Evolutionary conservation across 2,329 filamentous ascomycete species (phyloP), one percentile per base, ranked within the genome.

Genomic region (Monosporascus sp.): DNA sequence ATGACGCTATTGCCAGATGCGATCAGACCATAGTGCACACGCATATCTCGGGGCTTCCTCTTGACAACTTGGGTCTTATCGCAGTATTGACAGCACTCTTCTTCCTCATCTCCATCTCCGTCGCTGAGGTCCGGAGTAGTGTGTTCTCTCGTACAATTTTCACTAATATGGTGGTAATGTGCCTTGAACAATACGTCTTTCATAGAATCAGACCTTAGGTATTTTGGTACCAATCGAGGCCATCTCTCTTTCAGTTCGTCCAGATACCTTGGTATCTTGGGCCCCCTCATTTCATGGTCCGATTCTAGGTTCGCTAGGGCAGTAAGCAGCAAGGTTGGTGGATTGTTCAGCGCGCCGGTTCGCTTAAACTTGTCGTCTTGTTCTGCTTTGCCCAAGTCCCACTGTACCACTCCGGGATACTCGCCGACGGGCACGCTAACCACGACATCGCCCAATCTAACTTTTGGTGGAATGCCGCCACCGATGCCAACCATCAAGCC

Each of bases 401-500:
- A 65, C 31, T 65, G 57, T 3, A 65, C 51, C 0, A 65, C 61
- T 25, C 59, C 61, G 2, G 60, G 57, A 20, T 52, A 53, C n/a
- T 34, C 17, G 38, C 34, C 52, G 2, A 6, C 31, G 0, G 62
- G 57, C 2, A 50, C 52, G 31, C 62, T 53, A n/a, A 65, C 60
- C 2, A 66, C 63, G 1, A 65, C 54, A 53, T 65, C 63, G 9
- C 63, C 62, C 1, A 66, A 54, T 18, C 57, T 51, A 31, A 64
- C 50, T 36, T 59, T 51, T 3, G 47, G 48, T 17, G 60, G 54
- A 31, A 62, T 48, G 20, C 62, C 65, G 24, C 64, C 60, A 15
- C 70, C 73, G 38, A 77, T 71, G 18, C 74, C 74, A 1, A 77
- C 72, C 65, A 78, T 68, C 1, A 78, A 61, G 2, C 66, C 67